Percentiles rank a stretch among this genome's conserved stretches.
phyloP scores from a whole-genome alignment of 2,329 filamentous ascomycete genomes.

The Arthrobotrys iridis region DNA sequence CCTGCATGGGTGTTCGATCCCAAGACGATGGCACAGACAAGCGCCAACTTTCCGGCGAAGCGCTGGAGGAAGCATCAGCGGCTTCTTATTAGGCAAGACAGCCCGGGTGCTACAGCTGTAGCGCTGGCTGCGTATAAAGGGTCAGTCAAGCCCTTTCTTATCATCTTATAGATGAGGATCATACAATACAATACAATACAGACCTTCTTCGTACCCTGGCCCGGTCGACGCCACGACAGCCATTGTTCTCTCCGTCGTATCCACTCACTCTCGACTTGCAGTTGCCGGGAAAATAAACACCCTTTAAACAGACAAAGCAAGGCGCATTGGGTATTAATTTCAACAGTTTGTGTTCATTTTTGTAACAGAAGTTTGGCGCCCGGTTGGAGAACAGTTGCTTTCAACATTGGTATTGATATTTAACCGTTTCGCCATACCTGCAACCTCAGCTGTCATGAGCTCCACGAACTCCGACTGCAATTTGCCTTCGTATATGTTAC shows the following conservation, averaged over 20 bases:
- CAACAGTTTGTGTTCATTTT: no score
- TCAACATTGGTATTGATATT: no score
- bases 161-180: background rate
- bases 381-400: no score
- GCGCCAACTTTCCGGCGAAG: no score
- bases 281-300: background rate
- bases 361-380: no score
- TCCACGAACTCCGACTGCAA: background rate
- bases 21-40: background rate
- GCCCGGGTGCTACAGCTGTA: no score
- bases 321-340: background rate
- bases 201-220: background rate
- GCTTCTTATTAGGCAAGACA: no score
- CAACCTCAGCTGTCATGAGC: background rate
- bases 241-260: background rate
- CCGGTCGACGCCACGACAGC: background rate
- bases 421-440: no score
- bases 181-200: background rate
- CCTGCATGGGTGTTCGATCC: no score
- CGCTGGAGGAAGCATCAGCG: no score
- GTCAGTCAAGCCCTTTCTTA: background rate
- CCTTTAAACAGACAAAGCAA: slow-evolving; percentile 10
- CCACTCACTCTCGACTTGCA: background rate
- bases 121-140: no score
- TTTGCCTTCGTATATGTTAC: background rate